These are phyloP conservation scores for Blastocystis hominis DNA, from an alignment of 352 stramenopile genomes.

Conservation along the genomic window DNA sequence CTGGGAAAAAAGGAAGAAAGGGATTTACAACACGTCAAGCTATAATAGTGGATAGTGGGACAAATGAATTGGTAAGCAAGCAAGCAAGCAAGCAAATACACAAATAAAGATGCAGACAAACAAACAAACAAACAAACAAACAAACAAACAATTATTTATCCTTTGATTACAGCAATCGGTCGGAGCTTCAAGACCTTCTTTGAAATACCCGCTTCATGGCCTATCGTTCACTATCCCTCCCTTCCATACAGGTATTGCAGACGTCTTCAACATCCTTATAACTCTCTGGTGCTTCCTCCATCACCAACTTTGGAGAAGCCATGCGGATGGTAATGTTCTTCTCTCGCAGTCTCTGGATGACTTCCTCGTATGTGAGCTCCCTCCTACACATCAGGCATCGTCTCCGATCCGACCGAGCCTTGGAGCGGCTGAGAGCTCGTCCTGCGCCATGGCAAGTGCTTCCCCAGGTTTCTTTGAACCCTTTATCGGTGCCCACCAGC, in stretches of 20 bases:
- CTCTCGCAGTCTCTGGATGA: slow-evolving; percentile 67
- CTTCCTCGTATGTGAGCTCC: slow-evolving; percentile 67
- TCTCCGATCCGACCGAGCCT: slow-evolving; percentile 55
- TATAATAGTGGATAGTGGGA: no score
- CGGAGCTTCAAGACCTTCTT: slow-evolving; percentile 73
- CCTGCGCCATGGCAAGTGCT: slow-evolving; percentile 72
- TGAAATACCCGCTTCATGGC: slow-evolving; percentile 70
- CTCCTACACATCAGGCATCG: slow-evolving; percentile 59
- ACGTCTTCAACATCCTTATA: slow-evolving; percentile 76
- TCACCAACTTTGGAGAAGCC: slow-evolving; percentile 73
- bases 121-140: background rate
- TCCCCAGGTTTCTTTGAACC: slow-evolving; percentile 73
- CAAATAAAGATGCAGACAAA: background rate
- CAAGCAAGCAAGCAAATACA: background rate
- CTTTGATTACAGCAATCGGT: slow-evolving; percentile 73
- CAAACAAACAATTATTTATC: slow-evolving; percentile 63
- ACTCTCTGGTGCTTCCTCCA: slow-evolving; percentile 73
- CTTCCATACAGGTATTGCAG: slow-evolving; percentile 69
- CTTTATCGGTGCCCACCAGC: slow-evolving; percentile 68
- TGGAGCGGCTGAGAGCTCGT: slow-evolving; percentile 59
- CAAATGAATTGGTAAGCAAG: background rate
- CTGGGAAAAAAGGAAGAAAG: background rate
- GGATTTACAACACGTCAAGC: background rate
- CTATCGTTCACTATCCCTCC: background rate
- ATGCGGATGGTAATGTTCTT: slow-evolving; percentile 73